These are phyloP conservation scores for Pythium rishiriense DNA, from an alignment of 352 stramenopile species.

Conservation along the genomic window DNA sequence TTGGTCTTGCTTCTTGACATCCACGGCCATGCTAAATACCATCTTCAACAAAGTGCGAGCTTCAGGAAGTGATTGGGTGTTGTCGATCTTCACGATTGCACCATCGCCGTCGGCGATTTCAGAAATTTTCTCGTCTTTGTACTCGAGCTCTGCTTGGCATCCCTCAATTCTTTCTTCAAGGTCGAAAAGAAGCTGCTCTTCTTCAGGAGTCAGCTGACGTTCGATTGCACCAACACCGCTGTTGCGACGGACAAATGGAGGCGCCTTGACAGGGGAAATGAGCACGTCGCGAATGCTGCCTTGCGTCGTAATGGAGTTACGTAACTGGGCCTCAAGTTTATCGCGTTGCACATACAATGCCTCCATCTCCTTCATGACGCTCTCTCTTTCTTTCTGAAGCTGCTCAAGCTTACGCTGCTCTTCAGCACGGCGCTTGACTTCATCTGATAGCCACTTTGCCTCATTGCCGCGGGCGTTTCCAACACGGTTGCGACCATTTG, in stretches of 20 bases:
- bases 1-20: slow-evolving; percentile 87
- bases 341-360: slow-evolving; percentile 70
- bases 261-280: slow-evolving; percentile 69
- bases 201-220: slow-evolving; percentile 69
- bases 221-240: slow-evolving; percentile 39
- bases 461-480: slow-evolving; percentile 33
- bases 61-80: slow-evolving; percentile 79
- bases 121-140: slow-evolving; percentile 89
- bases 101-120: slow-evolving; percentile 63
- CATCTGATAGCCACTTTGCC: slow-evolving; percentile 80
- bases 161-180: slow-evolving; percentile 86
- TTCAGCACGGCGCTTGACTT: slow-evolving; percentile 80
- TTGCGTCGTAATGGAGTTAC: slow-evolving; percentile 57
- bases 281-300: slow-evolving; percentile 79
- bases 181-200: slow-evolving; percentile 81
- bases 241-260: slow-evolving; percentile 40
- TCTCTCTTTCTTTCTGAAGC: slow-evolving; percentile 74
- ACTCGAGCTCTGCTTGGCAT: slow-evolving; percentile 84
- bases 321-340: slow-evolving; percentile 68
- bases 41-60: slow-evolving; percentile 81
- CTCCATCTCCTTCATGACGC: slow-evolving; percentile 83
- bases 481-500: slow-evolving; percentile 45
- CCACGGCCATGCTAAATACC: slow-evolving; percentile 85
- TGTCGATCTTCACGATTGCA: slow-evolving; percentile 79
- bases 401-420: slow-evolving; percentile 86